Evolutionary conservation across 2,329 filamentous ascomycete species (phyloP), one percentile per base, ranked within the genome.

Genomic region (Sodiomyces alkalinus): DNA sequence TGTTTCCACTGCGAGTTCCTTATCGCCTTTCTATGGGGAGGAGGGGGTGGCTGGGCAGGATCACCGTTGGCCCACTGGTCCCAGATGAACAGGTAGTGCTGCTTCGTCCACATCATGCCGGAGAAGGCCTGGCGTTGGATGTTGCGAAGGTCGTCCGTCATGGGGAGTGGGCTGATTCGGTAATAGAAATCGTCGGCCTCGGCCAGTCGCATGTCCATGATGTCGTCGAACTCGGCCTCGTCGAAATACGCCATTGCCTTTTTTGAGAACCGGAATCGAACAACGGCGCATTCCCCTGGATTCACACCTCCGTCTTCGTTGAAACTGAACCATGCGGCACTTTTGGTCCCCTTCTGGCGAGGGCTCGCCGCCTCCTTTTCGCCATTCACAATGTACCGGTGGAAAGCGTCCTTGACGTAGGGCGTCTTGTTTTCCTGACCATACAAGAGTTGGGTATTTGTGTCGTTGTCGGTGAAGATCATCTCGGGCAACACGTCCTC

Each of bases 41-140:
- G 87, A 16, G 90, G 90, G 18, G 87, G 80, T 23, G 86, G 83
- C 62, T 86, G 82, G 26, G 66, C 68, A 8, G 86, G 86, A 47
- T 96, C 87, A 29, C 87, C 87, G 38, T 92, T 92, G 16, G 86
- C 85, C 87, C 87, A 96, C 48, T 96, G 80, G 39, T 96, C 86
- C 83, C 85, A 94, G 43, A 96, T 74, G 52, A 96, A 94, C 48
- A 92, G 73, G 52, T 96, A 96, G 55, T 83, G 82, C 51, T 96
- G 87, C 53, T 96, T 96, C 37, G 80, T 92, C 87, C 87, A 96
- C 67, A 96, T 78, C 87, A 96, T 96, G 30, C 90, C 87, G 1
- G 86, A 76, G 40, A 94, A 80, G 4, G 87, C 90, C 51, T 94
- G 86, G 41, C 87, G 73, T 55, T 96, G 90, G 41, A 96, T 90